Conservation (phyloP, 2,329 filamentous ascomycete species). For the Chaetomium globosum region DNA sequence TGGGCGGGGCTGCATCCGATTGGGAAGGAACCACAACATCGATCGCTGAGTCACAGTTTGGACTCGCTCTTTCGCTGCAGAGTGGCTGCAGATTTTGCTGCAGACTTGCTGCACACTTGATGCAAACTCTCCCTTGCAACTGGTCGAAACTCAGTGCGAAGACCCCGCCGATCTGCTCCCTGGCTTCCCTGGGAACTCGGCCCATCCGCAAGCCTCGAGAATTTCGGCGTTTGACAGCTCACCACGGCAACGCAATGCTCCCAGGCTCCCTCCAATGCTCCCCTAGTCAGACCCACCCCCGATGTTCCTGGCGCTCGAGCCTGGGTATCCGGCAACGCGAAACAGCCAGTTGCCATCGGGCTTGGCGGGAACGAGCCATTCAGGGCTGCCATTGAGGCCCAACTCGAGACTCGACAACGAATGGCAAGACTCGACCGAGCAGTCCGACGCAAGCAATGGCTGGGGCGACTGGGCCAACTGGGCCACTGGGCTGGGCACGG, state of each 20-base stretch:
- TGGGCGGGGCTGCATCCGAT: slow-evolving; percentile 32
- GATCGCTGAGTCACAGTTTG: slow-evolving; percentile 25
- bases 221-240: slow-evolving; percentile 25
- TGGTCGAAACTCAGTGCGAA: background rate
- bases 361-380: slow-evolving; percentile 19
- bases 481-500: background rate
- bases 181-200: background rate
- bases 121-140: background rate
- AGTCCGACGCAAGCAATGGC: background rate
- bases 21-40: slow-evolving; percentile 28
- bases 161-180: slow-evolving; percentile 6
- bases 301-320: background rate
- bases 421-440: slow-evolving; percentile 20
- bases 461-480: background rate
- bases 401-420: slow-evolving; percentile 22
- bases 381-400: slow-evolving; percentile 31
- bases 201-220: slow-evolving; percentile 2
- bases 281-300: no score
- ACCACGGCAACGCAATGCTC: slow-evolving; percentile 18
- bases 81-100: no score
- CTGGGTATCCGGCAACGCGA: background rate
- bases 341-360: slow-evolving; percentile 9
- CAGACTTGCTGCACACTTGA: no score
- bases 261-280: background rate
- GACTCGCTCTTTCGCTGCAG: background rate